Evolutionary conservation across 2,329 filamentous ascomycete species (phyloP).

Genomic region (Phaeosphaeria sp.): DNA sequence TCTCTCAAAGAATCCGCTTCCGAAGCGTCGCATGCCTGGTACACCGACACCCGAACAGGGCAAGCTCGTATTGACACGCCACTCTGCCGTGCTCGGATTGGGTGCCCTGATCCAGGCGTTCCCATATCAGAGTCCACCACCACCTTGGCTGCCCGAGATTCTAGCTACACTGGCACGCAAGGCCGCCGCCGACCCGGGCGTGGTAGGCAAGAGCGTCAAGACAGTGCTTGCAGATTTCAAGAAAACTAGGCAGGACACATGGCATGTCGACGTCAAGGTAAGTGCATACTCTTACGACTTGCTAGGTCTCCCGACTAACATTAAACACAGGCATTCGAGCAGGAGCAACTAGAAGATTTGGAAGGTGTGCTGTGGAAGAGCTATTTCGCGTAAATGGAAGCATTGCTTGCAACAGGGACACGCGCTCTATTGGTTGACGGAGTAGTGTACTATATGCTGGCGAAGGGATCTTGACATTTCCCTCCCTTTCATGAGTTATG

Average conservation of each 20-base stretch:
- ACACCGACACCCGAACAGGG: constrained; percentile 76
- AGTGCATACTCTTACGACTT: constrained; percentile 35
- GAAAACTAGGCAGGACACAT: constrained; percentile 98
- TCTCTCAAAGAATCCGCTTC: constrained; percentile 84
- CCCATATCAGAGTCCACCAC: constrained; percentile 92
- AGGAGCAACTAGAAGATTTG: constrained; percentile 91
- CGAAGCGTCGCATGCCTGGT: constrained; percentile 67
- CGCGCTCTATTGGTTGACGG: not conserved
- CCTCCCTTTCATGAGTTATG: constrained; percentile 1
- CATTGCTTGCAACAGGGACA: not conserved
- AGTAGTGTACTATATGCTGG: constrained; percentile 16
- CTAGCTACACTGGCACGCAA: constrained; percentile 83
- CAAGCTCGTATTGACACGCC: constrained; percentile 78
- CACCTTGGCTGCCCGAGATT: constrained; percentile 91
- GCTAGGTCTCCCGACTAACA: constrained; percentile 7
- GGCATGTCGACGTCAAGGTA: constrained; percentile 98
- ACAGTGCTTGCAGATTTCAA: constrained; percentile 95
- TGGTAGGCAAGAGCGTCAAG: constrained; percentile 96
- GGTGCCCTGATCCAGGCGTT: constrained; percentile 94
- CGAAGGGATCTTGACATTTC: not conserved
- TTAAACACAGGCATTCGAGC: constrained; percentile 72
- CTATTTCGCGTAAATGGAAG: constrained; percentile 79
- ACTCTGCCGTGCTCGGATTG: constrained; percentile 89
- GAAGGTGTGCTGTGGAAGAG: constrained; percentile 99
- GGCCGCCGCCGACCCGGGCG: constrained; percentile 86